Percentiles rank a stretch among this genome's conserved stretches.
Conservation (phyloP, 805 yeast species). For the Wickerhamiella australiensis region DNA sequence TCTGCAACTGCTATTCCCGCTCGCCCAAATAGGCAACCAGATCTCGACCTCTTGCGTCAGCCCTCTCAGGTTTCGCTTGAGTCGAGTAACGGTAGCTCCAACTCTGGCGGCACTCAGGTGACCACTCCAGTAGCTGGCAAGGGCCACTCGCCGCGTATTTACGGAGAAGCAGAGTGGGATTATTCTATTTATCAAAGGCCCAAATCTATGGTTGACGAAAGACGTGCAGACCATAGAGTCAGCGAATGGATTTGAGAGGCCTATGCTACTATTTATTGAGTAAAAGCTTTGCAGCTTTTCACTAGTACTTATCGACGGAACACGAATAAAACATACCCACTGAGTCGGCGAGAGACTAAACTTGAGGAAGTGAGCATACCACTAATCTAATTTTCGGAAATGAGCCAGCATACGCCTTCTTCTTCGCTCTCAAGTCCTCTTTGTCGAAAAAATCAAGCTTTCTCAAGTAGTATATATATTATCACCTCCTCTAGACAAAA, state of each 20-base stretch:
- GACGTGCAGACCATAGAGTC: neutral
- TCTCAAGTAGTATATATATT: no score
- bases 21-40: conserved; percentile 4
- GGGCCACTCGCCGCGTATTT: conserved; percentile 2
- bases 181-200: neutral
- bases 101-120: neutral
- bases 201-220: neutral
- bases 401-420: neutral
- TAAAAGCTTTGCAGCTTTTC: neutral
- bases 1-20: conserved; percentile 4
- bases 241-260: neutral
- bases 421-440: no score
- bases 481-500: no score
- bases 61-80: conserved; percentile 4
- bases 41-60: conserved; percentile 3
- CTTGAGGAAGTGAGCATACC: neutral
- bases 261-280: neutral
- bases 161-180: conserved; percentile 7
- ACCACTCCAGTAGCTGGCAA: conserved; percentile 4
- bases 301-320: neutral
- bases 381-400: neutral
- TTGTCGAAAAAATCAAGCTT: no score
- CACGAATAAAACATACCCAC: neutral
- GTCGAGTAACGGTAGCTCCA: conserved; percentile 4
- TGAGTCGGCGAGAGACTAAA: neutral